Evolutionary conservation across 208 protist species (phyloP), one percentile per base, ranked within the genome.

Genomic region (Spongospora subterranea): DNA sequence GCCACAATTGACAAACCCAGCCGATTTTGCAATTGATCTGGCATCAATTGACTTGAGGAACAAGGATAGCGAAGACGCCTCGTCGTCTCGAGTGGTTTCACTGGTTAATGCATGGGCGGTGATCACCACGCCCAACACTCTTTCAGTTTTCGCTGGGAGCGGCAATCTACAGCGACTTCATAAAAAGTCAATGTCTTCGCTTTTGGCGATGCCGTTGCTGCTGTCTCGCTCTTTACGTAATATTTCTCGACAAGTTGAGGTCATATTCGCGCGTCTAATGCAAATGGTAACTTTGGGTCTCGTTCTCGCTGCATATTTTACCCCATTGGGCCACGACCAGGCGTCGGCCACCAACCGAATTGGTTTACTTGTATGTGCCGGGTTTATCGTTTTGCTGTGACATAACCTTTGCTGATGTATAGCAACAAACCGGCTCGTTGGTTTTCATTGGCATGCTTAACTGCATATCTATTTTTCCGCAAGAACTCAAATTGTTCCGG

Each of bases 401-500:
- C 17, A 6, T 82, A n/a, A 43, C 35, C 35, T 45, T 43, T 35
- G 17, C 20, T 65, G 54, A 65, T 65, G 29, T 82, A 20, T 82
- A 82, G 71, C 71, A 82, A 35, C 71, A 82, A 43, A 43, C 71
- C 40, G 71, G 71, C 6, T 35, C 71, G 13, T 43, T 82, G 71
- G 71, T 82, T 40, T 82, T 82, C 71, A 35, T 82, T 20, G 71
- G 71, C 6, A 82, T 82, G 71, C 71, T 82, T 6, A 82, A 82
- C n/a, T 82, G 71, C n/a, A 82, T 82, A 40, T 6, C 71, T 6
- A n/a, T 82, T 35, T 82, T 82, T 35, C 71, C 71, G 6, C 71
- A 82, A n/a, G 71, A 82, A 43, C 71, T 35, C 6, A 82, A 43
- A 35, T n/a, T 82, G 17, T 82, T 82, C 71, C 6, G n/a, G 71